Conservation (phyloP, 768 basidiomycete species). For the Lentinula sp. region DNA sequence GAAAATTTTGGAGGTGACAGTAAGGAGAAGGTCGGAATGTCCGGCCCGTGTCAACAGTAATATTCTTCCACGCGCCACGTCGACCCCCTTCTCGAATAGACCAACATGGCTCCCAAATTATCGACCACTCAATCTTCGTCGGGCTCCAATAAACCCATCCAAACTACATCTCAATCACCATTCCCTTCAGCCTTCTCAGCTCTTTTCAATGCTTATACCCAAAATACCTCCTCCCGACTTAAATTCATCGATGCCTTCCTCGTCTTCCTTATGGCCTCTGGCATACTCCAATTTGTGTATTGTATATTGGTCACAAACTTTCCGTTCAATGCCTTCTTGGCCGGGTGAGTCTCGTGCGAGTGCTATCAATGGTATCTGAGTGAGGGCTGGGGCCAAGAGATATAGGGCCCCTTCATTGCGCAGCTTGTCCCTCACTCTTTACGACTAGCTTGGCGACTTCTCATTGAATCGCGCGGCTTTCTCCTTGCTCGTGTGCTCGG, state of each 20-base stretch:
- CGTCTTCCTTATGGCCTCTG: slow-evolving; percentile 86
- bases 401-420: neutral
- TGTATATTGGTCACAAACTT: slow-evolving; percentile 88
- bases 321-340: slow-evolving; percentile 96
- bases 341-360: slow-evolving; percentile 61
- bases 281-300: slow-evolving; percentile 86
- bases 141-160: slow-evolving; percentile 19
- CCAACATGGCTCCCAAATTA: neutral
- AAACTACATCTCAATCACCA: slow-evolving; percentile 22
- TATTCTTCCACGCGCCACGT: neutral
- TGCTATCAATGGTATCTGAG: neutral
- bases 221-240: slow-evolving; percentile 74
- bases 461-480: neutral
- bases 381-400: neutral
- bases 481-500: neutral
- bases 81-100: neutral
- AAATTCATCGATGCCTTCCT: slow-evolving; percentile 95
- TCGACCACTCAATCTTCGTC: slow-evolving; percentile 15
- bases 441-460: neutral
- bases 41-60: too few species aligned
- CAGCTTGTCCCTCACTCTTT: neutral
- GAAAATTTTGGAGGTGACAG: too few species aligned
- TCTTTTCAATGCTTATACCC: slow-evolving; percentile 73
- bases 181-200: slow-evolving; percentile 39
- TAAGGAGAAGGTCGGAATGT: too few species aligned